A percentile compares a stretch with the other conserved stretches of the same genome.
These are phyloP conservation scores for Coemansia sp. DNA, from an alignment of 371 early-diverging fungal genomes.

Conservation along the genomic window DNA sequence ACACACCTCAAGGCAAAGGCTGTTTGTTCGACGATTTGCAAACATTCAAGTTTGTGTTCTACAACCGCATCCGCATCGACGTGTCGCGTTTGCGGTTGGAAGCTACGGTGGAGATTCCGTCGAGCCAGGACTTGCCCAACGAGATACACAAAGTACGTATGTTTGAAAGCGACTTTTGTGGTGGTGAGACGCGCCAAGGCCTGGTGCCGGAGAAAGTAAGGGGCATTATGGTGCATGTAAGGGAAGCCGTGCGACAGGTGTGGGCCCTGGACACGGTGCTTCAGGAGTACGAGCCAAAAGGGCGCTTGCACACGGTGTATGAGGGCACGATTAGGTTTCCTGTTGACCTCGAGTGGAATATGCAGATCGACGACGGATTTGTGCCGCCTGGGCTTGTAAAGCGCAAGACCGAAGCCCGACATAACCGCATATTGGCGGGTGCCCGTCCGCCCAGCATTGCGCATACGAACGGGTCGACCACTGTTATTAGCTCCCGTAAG, in stretches of 20 bases:
- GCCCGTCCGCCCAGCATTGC: neutral
- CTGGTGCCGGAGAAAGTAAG: slow-evolving; percentile 24
- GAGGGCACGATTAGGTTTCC: slow-evolving; percentile 39
- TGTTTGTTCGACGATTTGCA: slow-evolving; percentile 62
- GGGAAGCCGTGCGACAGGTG: slow-evolving; percentile 19
- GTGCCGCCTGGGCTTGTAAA: slow-evolving; percentile 37
- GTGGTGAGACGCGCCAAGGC: neutral
- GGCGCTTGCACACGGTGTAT: slow-evolving; percentile 10
- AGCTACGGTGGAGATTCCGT: slow-evolving; percentile 41
- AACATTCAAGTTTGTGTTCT: slow-evolving; percentile 59
- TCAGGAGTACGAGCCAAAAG: slow-evolving; percentile 24
- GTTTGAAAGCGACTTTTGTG: neutral
- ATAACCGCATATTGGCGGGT: neutral
- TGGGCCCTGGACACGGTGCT: slow-evolving; percentile 19
- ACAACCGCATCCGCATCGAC: slow-evolving; percentile 54
- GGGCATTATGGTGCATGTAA: slow-evolving; percentile 35
- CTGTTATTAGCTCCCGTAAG: neutral
- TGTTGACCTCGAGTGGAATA: slow-evolving; percentile 34
- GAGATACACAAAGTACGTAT: slow-evolving; percentile 52
- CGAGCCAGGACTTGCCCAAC: slow-evolving; percentile 42
- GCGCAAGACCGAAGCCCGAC: neutral
- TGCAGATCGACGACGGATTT: slow-evolving; percentile 11
- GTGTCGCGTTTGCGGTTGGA: slow-evolving; percentile 5
- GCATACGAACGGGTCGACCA: slow-evolving; percentile 1
- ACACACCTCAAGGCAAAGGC: slow-evolving; percentile 65